Conservation (phyloP, 2,329 filamentous ascomycete genomes). For the Teratosphaeria epicoccoides region DNA sequence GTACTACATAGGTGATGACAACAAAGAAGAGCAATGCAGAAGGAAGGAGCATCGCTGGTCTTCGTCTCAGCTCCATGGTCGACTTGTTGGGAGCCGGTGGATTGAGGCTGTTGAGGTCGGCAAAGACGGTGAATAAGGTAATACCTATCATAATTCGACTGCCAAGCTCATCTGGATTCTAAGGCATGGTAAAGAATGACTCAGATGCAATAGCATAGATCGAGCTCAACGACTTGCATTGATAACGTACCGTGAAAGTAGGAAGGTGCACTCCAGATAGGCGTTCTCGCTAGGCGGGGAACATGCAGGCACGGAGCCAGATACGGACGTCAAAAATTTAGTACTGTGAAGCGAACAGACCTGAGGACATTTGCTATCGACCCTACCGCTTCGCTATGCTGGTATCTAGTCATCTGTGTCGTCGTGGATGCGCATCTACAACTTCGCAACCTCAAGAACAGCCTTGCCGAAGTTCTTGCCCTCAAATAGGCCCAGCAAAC, state of each 20-base stretch:
- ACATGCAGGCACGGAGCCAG: background rate
- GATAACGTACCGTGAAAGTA: background rate
- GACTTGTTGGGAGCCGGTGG: no score
- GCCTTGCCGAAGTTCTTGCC: constrained; percentile 85
- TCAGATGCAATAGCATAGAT: background rate
- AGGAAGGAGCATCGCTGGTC: constrained; percentile 6
- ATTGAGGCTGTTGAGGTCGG: background rate
- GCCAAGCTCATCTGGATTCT: background rate
- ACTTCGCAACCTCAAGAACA: constrained; percentile 51
- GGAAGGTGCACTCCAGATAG: background rate
- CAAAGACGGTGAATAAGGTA: background rate
- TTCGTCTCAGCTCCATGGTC: constrained; percentile 11
- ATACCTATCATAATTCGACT: background rate
- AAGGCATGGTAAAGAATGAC: background rate
- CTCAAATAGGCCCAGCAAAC: constrained; percentile 61
- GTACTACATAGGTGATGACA: constrained; percentile 8
- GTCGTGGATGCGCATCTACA: background rate
- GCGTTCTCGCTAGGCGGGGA: background rate
- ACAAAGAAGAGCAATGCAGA: constrained; percentile 11
- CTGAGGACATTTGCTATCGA: background rate
- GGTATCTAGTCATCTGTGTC: background rate
- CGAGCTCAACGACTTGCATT: background rate
- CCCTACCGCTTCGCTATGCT: background rate
- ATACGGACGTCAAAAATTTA: background rate
- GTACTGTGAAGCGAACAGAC: no score